These are phyloP conservation scores for Mycena polygramma DNA, from an alignment of 768 basidiomycete genomes.

Conservation along the genomic window DNA sequence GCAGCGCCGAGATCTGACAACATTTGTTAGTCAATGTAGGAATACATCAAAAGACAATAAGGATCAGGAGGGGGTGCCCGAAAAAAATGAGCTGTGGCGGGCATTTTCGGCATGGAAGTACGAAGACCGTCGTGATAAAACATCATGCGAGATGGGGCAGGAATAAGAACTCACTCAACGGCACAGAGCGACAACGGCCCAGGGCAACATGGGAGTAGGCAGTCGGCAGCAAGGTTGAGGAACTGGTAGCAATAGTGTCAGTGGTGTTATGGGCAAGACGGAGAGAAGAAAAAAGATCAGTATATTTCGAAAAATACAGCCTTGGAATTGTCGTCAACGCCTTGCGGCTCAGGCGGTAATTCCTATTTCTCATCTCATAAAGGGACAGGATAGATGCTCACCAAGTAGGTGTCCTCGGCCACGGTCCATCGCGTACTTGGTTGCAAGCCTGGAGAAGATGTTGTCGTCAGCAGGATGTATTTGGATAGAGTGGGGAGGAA, in stretches of 20 bases:
- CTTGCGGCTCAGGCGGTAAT: conserved; percentile 85
- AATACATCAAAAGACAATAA: neutral
- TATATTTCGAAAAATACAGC: conserved; percentile 78
- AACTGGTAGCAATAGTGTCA: neutral
- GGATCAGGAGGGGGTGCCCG: conserved; percentile 78
- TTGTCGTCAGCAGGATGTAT: conserved; percentile 18
- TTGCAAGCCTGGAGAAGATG: conserved; percentile 16
- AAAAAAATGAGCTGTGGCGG: conserved; percentile 89
- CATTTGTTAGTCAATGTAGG: neutral
- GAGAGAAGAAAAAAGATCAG: conserved; percentile 56
- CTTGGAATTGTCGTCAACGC: conserved; percentile 82
- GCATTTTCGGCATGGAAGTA: conserved; percentile 88
- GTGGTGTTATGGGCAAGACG: neutral
- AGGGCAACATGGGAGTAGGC: no score
- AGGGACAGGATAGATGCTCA: conserved; percentile 47
- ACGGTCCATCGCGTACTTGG: neutral
- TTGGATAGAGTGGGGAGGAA: neutral
- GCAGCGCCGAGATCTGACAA: neutral
- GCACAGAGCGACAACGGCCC: neutral
- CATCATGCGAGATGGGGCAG: conserved; percentile 63
- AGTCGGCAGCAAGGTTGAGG: neutral
- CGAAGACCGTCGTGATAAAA: conserved; percentile 95
- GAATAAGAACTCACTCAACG: conserved; percentile 50
- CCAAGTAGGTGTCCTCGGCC: conserved; percentile 33
- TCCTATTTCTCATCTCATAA: conserved; percentile 77